Evolutionary conservation across 2,329 filamentous ascomycete species (phyloP), one percentile per base, ranked within the genome.

Genomic region (Chrysosporium keratinophilum): DNA sequence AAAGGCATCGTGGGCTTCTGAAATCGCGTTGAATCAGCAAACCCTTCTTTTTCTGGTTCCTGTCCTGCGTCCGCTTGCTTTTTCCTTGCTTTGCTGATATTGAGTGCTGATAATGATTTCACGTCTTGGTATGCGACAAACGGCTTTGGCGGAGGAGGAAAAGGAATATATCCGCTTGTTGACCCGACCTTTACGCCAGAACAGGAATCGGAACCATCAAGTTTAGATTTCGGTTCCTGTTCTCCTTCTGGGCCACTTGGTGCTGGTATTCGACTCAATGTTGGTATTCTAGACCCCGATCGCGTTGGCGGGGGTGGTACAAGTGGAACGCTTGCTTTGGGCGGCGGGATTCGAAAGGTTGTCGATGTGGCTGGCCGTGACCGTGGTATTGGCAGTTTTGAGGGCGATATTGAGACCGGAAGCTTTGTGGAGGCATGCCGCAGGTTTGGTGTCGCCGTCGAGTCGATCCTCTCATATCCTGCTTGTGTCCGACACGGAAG

Each of bases 61-160:
- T 7, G 19, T 43, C 20, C 44, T 10, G 5, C 5, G 12, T 48
- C 28, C 31, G 5, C 1, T 15, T 41, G 14, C 1, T 39, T 33
- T 14, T 39, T 6, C 17, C 39, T 46, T 31, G 50, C 7, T 19
- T 34, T 44, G 12, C 1, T 19, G 6, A 28, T 19, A 15, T 48
- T 37, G 1, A 31, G 23, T 19, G 20, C 19, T 33, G 35, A 53
- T 31, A 58, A 52, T 12, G 51, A 15, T 20, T 54, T 55, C 33
- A 55, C 40, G 19, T 57, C 52, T 34, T 47, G 28, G 46, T 57
- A 57, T 31, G 42, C 56, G 5, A 57, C 50, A 41, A 57, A 52
- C 6, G 56, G 52, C 20, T 55, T 57, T 46, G 54, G 42, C 15
- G 34, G 23, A 20, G 40, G 40, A 5, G 41, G n/a, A 23, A 20